Evolutionary conservation across 2,329 filamentous ascomycete genomes (phyloP).

Genomic region (Aspergillus neoniger): DNA sequence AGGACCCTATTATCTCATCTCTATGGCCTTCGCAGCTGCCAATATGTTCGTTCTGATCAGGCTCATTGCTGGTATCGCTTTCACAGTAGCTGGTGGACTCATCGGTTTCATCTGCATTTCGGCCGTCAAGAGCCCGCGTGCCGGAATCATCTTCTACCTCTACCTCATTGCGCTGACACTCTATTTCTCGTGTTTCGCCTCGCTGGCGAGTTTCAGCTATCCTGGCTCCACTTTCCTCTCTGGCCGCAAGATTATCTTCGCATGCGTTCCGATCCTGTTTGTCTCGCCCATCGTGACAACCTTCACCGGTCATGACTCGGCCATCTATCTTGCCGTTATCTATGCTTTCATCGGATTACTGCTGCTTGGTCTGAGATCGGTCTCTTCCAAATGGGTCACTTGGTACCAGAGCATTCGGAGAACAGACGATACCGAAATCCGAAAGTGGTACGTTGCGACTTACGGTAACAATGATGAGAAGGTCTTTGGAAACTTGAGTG

Average conservation of each 20-base stretch:
- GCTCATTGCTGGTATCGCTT: slow-evolving; percentile 53
- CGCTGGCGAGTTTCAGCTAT: slow-evolving; percentile 56
- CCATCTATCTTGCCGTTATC: slow-evolving; percentile 58
- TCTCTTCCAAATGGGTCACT: slow-evolving; percentile 60
- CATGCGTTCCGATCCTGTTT: slow-evolving; percentile 58
- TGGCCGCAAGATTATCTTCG: slow-evolving; percentile 59
- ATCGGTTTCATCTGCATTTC: slow-evolving; percentile 56
- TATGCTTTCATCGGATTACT: slow-evolving; percentile 56
- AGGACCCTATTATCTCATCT: slow-evolving; percentile 63
- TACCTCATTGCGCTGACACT: slow-evolving; percentile 61
- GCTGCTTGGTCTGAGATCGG: slow-evolving; percentile 54
- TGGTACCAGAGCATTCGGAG: slow-evolving; percentile 51
- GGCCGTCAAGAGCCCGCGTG: slow-evolving; percentile 45
- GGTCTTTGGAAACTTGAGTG: slow-evolving; percentile 48
- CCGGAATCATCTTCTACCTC: slow-evolving; percentile 60
- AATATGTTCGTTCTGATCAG: slow-evolving; percentile 59
- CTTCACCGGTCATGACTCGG: slow-evolving; percentile 55
- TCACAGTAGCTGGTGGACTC: slow-evolving; percentile 55
- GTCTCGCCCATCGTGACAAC: slow-evolving; percentile 60
- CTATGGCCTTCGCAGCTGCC: slow-evolving; percentile 57
- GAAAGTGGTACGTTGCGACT: slow-evolving; percentile 42
- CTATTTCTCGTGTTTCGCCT: slow-evolving; percentile 61
- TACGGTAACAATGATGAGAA: slow-evolving; percentile 40
- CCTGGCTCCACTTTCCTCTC: slow-evolving; percentile 58
- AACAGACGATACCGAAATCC: slow-evolving; percentile 42